Conservation (phyloP, 148 eudicot genomes). For the Amaranthus hypochondriacus region DNA sequence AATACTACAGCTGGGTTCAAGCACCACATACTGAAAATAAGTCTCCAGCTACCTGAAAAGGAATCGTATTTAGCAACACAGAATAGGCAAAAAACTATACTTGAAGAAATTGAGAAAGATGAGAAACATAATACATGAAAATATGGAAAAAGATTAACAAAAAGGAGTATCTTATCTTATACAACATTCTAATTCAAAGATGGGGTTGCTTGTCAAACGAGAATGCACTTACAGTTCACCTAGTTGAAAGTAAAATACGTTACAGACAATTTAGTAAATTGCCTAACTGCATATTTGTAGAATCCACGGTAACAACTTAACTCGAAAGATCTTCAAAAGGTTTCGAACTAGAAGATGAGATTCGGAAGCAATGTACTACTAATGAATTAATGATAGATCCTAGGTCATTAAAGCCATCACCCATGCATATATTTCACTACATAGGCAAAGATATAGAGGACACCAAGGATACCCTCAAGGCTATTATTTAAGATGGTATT, state of each 20-base stretch:
- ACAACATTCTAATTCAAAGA: background rate
- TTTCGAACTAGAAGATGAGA: background rate
- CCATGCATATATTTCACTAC: background rate
- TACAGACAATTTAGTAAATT: background rate
- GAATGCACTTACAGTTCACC: background rate
- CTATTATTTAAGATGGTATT: background rate
- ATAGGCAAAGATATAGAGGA: background rate
- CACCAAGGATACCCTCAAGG: background rate
- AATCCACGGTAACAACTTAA: background rate
- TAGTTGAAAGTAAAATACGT: background rate
- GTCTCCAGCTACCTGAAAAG: constrained; percentile 53
- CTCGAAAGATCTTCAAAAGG: background rate
- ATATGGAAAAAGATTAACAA: background rate
- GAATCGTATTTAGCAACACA: constrained; percentile 37
- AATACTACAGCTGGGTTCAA: constrained; percentile 93
- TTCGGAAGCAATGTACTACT: background rate
- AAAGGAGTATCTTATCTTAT: background rate
- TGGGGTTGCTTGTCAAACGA: constrained; percentile 1
- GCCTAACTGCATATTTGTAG: constrained; percentile 2
- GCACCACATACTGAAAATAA: constrained; percentile 86
- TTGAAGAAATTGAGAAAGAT: background rate
- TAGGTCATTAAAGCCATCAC: background rate
- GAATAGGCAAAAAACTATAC: background rate
- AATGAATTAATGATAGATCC: background rate
- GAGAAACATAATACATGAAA: background rate